Base-by-base conservation (phyloP, 345 rosid genomes). In the Leavenworthia alabamica region DNA sequence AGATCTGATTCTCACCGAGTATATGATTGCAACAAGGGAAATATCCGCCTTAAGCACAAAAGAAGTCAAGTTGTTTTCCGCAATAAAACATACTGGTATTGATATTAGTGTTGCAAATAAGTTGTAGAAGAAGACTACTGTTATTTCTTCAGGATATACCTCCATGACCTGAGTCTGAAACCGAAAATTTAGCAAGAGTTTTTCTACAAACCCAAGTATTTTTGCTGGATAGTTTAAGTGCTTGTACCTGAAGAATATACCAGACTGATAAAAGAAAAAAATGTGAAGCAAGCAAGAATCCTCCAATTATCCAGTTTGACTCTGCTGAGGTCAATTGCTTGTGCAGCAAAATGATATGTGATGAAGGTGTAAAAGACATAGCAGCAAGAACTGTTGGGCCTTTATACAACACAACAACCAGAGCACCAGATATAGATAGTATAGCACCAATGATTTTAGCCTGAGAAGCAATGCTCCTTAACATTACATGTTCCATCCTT, bases 31-130 rank as follows among this genome's bases (percentile, higher is more conserved):
- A 60, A 35, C 46, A 16, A 66, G 50, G n/a, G 68, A 59, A 8
- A 74, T 50, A 13, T 51, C 68, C 16, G 75, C 59, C 32, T 33
- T 51, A 43, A 74, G 65, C 26, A 49, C 67, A 84, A 81, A 82
- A 7, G 71, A 62, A 45, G 24, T 52, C 55, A 47, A 45, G 44
- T 72, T 59, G 29, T 33, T 56, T 37, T 80, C 87, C 20, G 53
- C 73, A 22, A 63, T 2, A 4, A 80, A 65, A 60, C 78, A 69
- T 49, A 69, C 68, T 4, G 71, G 67, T 16, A 46, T 52, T 6
- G 79, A 67, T 29, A 78, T 36, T 17, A 80, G 24, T 15, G 39
- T 15, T 29, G 56, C 56, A 50, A 50, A 50, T 50, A 50, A 29
- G 24, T 50, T 50, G 77, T 56, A 67, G 23, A 70, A 55, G 60